phyloP scores from a whole-genome alignment of 345 rosid genomes.

The Draba incana region DNA sequence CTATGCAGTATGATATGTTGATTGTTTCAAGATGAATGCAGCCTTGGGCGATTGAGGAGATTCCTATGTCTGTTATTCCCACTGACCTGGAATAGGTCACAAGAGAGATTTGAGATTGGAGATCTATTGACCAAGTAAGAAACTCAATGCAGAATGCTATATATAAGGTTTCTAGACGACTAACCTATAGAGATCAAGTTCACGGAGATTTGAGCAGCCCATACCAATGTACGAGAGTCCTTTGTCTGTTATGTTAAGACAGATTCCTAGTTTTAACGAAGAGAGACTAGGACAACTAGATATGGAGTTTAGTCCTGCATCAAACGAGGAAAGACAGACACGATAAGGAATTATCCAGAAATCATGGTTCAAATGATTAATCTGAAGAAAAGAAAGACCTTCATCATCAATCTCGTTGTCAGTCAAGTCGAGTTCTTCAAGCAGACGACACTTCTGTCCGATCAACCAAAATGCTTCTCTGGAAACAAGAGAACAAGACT shows the following conservation, averaged over 20 bases:
- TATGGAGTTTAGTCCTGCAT: conserved; percentile 51
- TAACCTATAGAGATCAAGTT: conserved; percentile 58
- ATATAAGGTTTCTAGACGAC: conserved; percentile 2
- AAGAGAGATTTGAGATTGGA: conserved; percentile 24
- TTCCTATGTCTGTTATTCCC: conserved; percentile 44
- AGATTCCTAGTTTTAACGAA: conserved; percentile 51
- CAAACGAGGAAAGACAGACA: conserved; percentile 9
- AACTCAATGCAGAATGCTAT: neutral
- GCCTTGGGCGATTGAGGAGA: conserved; percentile 41
- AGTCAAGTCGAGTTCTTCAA: conserved; percentile 53
- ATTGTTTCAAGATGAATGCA: conserved; percentile 46
- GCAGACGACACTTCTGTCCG: conserved; percentile 48
- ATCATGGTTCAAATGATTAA: neutral
- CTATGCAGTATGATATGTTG: conserved; percentile 51
- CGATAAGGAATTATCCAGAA: neutral
- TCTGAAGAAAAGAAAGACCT: conserved; percentile 38
- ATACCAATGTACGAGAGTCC: conserved; percentile 48
- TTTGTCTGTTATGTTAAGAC: conserved; percentile 47
- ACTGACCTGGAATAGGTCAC: conserved; percentile 36
- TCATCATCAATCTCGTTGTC: conserved; percentile 49
- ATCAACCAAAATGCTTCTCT: conserved; percentile 53
- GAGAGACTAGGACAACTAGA: conserved; percentile 46
- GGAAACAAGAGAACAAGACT: conserved; percentile 52
- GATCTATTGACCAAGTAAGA: neutral
- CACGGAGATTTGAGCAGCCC: conserved; percentile 45